phyloP scores from a whole-genome alignment of 495 filamentous ascomycete species.

The Amorphotheca resinae region DNA sequence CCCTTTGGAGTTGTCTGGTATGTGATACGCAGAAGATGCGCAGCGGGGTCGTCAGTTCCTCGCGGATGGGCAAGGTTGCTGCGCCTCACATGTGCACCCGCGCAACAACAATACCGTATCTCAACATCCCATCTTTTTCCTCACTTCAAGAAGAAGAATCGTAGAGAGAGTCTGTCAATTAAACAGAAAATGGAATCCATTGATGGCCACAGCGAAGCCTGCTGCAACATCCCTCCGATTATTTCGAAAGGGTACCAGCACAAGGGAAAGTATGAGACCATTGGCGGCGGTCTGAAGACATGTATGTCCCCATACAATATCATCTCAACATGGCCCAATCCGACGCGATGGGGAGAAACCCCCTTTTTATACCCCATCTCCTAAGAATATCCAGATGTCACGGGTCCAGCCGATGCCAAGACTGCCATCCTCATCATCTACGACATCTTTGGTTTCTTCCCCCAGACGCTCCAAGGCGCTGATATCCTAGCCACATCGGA shows the following conservation, averaged over 20 bases:
- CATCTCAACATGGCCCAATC: background rate
- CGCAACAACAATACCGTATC: too few species aligned
- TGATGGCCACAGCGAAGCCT: slow-evolving; percentile 41
- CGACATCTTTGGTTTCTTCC: slow-evolving; percentile 57
- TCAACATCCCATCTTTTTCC: too few species aligned
- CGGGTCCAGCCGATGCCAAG: slow-evolving; percentile 42
- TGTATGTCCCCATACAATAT: slow-evolving; percentile 40
- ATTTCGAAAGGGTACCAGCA: slow-evolving; percentile 43
- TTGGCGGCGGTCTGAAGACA: slow-evolving; percentile 49
- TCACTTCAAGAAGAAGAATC: too few species aligned
- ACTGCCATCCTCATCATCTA: slow-evolving; percentile 49
- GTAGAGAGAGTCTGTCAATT: too few species aligned
- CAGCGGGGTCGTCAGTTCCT: too few species aligned
- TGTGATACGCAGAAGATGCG: too few species aligned
- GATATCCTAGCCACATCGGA: slow-evolving; percentile 52
- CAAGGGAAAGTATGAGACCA: slow-evolving; percentile 51
- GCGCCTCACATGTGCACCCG: too few species aligned
- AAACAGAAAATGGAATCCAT: background rate
- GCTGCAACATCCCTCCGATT: slow-evolving; percentile 61
- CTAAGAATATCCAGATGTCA: slow-evolving; percentile 36
- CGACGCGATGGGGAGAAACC: background rate
- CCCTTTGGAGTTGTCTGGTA: too few species aligned
- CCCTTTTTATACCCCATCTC: background rate
- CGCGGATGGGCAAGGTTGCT: too few species aligned
- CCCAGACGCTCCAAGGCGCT: slow-evolving; percentile 55